Evolutionary conservation across 768 basidiomycete genomes (phyloP).

Genomic region (Lentinula lateritia): DNA sequence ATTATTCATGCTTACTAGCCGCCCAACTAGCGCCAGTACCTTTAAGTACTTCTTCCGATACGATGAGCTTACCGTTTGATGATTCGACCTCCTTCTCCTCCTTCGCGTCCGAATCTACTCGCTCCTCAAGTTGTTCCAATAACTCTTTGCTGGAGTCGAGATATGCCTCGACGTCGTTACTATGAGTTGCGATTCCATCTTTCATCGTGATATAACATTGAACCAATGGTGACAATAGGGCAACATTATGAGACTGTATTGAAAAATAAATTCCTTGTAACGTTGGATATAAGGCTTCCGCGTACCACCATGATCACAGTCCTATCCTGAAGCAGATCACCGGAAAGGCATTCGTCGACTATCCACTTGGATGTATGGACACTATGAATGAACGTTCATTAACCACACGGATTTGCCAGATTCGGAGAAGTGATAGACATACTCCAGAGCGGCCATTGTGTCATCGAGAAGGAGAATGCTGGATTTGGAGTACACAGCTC

Average conservation of each 20-base stretch:
- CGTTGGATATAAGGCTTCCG: background rate
- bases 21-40: conserved; percentile 37
- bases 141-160: background rate
- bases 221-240: conserved; percentile 18
- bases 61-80: conserved; percentile 36
- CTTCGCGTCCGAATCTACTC: background rate
- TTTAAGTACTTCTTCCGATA: conserved; percentile 38
- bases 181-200: conserved; percentile 32
- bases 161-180: background rate
- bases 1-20: conserved; percentile 17
- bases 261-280: background rate
- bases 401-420: conserved; percentile 45
- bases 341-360: conserved; percentile 43
- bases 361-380: conserved; percentile 49
- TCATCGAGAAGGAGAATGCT: conserved; percentile 33
- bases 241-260: conserved; percentile 27
- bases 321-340: conserved; percentile 41
- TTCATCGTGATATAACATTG: conserved; percentile 31
- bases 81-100: conserved; percentile 5
- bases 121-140: background rate
- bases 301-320: conserved; percentile 49
- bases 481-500: conserved; percentile 44
- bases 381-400: conserved; percentile 32
- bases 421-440: background rate
- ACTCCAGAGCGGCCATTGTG: conserved; percentile 20